phyloP scores from a whole-genome alignment of 192 early-diverging fungal species.

The Backusella sp. region DNA sequence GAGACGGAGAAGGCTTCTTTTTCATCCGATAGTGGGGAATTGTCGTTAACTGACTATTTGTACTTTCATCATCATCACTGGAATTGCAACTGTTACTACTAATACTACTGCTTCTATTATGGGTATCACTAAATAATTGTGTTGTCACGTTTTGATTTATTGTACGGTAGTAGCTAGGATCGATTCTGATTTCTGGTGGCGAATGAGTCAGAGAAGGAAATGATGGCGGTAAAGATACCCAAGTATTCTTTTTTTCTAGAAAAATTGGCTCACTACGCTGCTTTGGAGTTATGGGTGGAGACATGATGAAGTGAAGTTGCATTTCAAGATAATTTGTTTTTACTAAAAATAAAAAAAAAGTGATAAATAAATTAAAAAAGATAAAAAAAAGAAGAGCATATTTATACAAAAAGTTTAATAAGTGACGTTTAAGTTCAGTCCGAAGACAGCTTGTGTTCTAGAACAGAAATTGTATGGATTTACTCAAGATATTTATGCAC shows the following conservation, averaged over 20 bases:
- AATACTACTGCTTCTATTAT: not conserved
- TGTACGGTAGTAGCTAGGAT: not conserved
- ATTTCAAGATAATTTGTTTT: not conserved
- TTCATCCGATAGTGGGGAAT: not conserved
- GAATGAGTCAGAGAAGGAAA: not conserved
- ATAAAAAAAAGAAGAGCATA: not conserved
- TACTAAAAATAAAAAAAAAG: not conserved
- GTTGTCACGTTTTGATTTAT: not conserved
- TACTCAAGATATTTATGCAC: not conserved
- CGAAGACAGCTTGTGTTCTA: not conserved
- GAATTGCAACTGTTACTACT: not conserved
- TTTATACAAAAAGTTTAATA: slow-evolving; percentile 1
- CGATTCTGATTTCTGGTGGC: not conserved
- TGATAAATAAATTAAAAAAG: not conserved
- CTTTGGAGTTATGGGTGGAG: slow-evolving; percentile 13
- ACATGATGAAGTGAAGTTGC: slow-evolving; percentile 2
- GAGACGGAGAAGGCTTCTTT: not conserved
- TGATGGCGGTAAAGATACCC: not conserved
- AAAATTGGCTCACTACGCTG: not conserved
- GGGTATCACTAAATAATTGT: not conserved
- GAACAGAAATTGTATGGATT: not conserved
- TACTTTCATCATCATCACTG: not conserved
- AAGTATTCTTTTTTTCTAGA: not conserved
- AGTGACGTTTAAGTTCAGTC: not conserved
- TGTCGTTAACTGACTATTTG: not conserved